Evolutionary conservation across 2,329 filamentous ascomycete genomes (phyloP), one percentile per base, ranked within the genome.

Genomic region (Neoarthrinium moseri): DNA sequence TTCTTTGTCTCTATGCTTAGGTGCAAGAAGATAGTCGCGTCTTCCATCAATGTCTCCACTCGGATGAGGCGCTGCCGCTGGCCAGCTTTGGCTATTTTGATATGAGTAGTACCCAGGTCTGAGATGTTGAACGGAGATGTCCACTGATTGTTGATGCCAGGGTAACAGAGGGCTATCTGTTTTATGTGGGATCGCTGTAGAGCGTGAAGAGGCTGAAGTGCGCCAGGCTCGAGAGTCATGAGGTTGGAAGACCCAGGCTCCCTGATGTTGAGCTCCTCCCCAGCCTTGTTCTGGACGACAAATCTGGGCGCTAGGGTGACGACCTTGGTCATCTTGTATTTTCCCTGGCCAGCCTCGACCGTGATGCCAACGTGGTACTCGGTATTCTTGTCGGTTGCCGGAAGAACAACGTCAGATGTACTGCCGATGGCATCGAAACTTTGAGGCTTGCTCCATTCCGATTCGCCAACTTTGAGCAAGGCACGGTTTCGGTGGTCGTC

Each of bases 351-450:
- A 47, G 95, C 87, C 47, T 89, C 83, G 23, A 99, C 86, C 2
- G 86, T 92, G 39, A 99, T 83, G 37, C 94, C 94, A 6, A 95
- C 78, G 58, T 97, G 91, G 59, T 97, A 91, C 65, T 99, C 94
- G 3, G 85, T 85, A 46, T 76, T 78, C 34, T 81, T 84, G 33
- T 78, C 80, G 2, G 79, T 70, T 0, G 91, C 89, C 40, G 87
- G 86, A 26, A 99, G 75, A 26, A 94, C 81, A 27, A 96, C 88
- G 56, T 96, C 91, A 13, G 90, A 86, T 1, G 87, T 91, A 59
- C 92, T 97, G 24, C 94, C 94, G 53, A 99, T 94, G 17, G 94
- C 94, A 61, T 99, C 95, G 58, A 99, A 96, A 77, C 90, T 96
- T 64, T 97, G 92, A 1, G 92, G 90, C 63, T 94, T 96, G 70